Percentiles rank a stretch among this genome's conserved stretches.
These are phyloP conservation scores for Suillus variegatus DNA, from an alignment of 768 basidiomycete species.

Conservation along the genomic window DNA sequence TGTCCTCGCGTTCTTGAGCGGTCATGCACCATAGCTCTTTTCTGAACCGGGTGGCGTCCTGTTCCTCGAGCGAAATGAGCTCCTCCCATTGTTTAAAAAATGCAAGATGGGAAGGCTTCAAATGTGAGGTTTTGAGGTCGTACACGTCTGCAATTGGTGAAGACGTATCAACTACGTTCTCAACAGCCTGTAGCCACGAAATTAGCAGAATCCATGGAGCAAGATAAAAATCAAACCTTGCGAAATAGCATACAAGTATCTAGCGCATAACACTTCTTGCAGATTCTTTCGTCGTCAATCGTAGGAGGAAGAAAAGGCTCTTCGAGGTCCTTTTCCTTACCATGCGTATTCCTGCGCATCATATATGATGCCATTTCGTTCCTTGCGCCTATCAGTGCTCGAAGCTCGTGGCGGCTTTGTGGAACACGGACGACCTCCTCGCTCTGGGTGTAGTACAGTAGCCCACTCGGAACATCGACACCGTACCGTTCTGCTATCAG, in stretches of 20 bases:
- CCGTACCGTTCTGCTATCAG: conserved; percentile 92
- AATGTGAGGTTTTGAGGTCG: conserved; percentile 76
- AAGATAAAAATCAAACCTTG: conserved; percentile 47
- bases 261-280: conserved; percentile 77
- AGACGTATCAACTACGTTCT: conserved; percentile 53
- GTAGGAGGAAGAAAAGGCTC: conserved; percentile 82
- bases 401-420: conserved; percentile 76
- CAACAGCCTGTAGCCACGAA: conserved; percentile 57
- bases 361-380: conserved; percentile 86
- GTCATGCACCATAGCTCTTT: conserved; percentile 94
- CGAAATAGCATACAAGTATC: conserved; percentile 96
- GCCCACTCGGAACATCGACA: conserved; percentile 73
- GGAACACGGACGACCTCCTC: conserved; percentile 87
- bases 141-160: conserved; percentile 70
- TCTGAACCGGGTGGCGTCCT: conserved; percentile 79
- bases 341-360: conserved; percentile 46
- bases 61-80: conserved; percentile 83
- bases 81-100: conserved; percentile 95
- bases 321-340: conserved; percentile 18
- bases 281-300: conserved; percentile 78
- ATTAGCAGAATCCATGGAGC: conserved; percentile 2
- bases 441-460: conserved; percentile 93
- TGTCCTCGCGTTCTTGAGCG: conserved; percentile 73
- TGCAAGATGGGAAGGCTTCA: conserved; percentile 60
- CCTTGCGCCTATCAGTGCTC: conserved; percentile 76